Conservation (phyloP, 805 yeast genomes). For the Monosporozyma unispora region DNA sequence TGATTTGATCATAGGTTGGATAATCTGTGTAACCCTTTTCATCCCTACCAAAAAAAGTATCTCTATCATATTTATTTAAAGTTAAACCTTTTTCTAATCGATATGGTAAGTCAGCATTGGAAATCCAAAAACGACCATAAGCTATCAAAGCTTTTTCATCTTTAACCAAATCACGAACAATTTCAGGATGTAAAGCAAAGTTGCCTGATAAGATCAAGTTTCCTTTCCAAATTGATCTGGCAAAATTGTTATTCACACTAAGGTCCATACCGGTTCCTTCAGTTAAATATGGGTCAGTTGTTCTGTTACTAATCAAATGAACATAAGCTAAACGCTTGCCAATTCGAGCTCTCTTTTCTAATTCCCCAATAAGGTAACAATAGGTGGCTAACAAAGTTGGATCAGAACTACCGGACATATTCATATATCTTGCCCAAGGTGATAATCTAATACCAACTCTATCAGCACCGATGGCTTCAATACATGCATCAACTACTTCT, state of each 20-base stretch:
- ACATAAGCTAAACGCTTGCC: constrained; percentile 33
- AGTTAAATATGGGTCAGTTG: constrained; percentile 12
- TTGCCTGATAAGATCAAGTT: constrained; percentile 34
- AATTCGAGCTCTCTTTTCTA: constrained; percentile 28
- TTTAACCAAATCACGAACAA: constrained; percentile 8
- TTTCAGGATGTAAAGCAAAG: constrained; percentile 16
- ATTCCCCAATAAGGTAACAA: constrained; percentile 32
- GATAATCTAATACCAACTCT: constrained; percentile 40
- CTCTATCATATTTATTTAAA: constrained; percentile 37
- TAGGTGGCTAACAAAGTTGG: constrained; percentile 30
- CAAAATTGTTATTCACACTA: constrained; percentile 31
- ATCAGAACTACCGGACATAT: constrained; percentile 27
- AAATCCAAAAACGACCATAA: constrained; percentile 40
- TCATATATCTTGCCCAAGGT: constrained; percentile 34
- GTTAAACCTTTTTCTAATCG: constrained; percentile 33
- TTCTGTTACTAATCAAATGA: constrained; percentile 36
- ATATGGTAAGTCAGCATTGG: constrained; percentile 45
- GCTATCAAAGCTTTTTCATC: constrained; percentile 35
- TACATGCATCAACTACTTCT: constrained; percentile 42
- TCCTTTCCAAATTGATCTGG: constrained; percentile 37
- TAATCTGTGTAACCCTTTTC: constrained; percentile 36
- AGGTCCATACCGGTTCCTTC: constrained; percentile 21
- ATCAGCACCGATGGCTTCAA: constrained; percentile 43
- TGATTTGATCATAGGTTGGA: constrained; percentile 19
- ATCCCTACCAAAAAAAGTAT: constrained; percentile 34